phyloP scores from a whole-genome alignment of 129 eudicot species.

The carrot (Daucus carota) region DNA sequence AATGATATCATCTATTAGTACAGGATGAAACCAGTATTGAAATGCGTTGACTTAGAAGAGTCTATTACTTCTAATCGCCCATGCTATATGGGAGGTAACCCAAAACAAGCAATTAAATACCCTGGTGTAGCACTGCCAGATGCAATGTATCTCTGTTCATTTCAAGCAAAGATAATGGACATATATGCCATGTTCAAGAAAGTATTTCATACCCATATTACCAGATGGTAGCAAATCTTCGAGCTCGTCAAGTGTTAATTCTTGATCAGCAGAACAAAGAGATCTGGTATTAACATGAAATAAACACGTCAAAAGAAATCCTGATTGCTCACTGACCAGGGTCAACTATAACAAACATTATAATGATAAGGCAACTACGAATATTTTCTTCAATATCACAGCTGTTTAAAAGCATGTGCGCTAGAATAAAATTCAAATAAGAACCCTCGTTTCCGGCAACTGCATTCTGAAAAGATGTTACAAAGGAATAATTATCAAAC shows the following conservation, averaged over 20 bases:
- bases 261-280: conserved; percentile 39
- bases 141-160: too few species aligned
- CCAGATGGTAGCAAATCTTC: conserved; percentile 26
- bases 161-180: neutral
- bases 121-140: neutral
- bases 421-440: too few species aligned
- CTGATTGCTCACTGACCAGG: neutral
- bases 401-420: neutral
- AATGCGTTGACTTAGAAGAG: neutral
- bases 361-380: neutral
- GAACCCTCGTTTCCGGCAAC: neutral
- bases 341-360: neutral
- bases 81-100: neutral
- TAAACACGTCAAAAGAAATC: neutral
- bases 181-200: conserved; percentile 1
- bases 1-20: neutral
- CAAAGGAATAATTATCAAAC: too few species aligned
- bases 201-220: conserved; percentile 33
- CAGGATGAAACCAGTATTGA: neutral
- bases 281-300: conserved; percentile 29
- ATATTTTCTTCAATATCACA: neutral
- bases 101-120: neutral
- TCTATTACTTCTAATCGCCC: neutral
- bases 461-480: neutral
- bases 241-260: conserved; percentile 40